Evolutionary conservation across 306 rosid genomes (phyloP), one percentile per base, ranked within the genome.

Genomic region (Delonix regia): DNA sequence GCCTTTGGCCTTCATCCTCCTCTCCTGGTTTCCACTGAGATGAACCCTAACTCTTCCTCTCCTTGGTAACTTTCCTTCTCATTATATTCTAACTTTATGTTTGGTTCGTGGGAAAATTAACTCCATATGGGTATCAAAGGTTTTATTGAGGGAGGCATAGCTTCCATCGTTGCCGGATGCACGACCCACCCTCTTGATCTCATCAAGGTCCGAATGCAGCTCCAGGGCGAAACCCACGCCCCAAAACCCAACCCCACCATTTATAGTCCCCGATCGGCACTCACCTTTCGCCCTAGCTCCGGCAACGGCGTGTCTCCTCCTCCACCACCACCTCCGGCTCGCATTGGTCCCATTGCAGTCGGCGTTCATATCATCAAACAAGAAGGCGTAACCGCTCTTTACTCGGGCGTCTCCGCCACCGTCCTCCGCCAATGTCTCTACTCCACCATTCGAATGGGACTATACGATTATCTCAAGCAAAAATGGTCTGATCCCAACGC

Each of bases 141-240:
- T 60, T 91, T 91, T 41, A 90, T 89, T 5, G 97, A 91, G 77
- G 94, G 97, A 85, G 97, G 97, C 76, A 88, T 91, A 13, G 94
- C 97, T 21, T 91, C 97, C 44, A 51, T 91, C 2, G 55, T 91
- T 5, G 97, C 97, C 2, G 97, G 97, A 0, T 88, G 87, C 68
- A 57, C 90, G 48, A 89, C 94, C 38, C 97, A 91, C 74, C 97
- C 92, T 30, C 86, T 91, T 9, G 97, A 91, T 71, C 92, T 91
- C 10, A 76, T 91, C 84, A 91, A 91, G 81, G 97, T 91, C 66
- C 92, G 94, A 57, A 91, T 91, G 97, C 97, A 91, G 73, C 90
- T 91, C 34, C 97, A 91, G 41, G 97, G 97, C 0, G 97, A 91
- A 51, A 38, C 67, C 65, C 85, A 69, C 18, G 64, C 77, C 19